These are phyloP conservation scores for Colletotrichum sp. DNA, from an alignment of 2,329 filamentous ascomycete genomes.

Conservation along the genomic window DNA sequence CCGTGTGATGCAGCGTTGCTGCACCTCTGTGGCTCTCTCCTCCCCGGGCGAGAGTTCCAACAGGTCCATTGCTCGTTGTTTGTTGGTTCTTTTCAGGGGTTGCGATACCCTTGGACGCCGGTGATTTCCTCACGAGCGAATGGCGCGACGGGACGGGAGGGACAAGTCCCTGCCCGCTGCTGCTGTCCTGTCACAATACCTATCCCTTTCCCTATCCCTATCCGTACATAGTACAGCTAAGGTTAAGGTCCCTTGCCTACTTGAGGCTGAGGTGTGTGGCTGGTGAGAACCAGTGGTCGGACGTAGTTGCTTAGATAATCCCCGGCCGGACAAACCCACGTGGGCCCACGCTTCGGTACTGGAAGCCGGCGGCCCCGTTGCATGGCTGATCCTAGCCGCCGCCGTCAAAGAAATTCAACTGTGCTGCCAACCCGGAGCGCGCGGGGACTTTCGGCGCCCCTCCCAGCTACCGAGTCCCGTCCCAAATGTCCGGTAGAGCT, in stretches of 20 bases:
- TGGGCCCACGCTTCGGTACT: not conserved
- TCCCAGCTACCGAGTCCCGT: not conserved
- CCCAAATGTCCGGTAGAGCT: not conserved
- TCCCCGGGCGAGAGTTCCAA: not conserved
- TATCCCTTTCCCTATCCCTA: no score
- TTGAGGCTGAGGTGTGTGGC: not conserved
- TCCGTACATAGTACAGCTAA: no score
- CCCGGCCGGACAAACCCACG: not conserved
- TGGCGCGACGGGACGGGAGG: not conserved
- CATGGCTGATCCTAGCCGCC: not conserved
- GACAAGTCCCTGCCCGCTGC: not conserved
- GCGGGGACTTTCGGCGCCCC: not conserved
- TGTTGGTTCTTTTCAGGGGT: conserved; percentile 13
- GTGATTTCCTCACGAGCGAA: not conserved
- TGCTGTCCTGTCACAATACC: not conserved
- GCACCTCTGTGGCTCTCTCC: not conserved
- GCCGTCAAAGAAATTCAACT: not conserved
- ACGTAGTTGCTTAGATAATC: not conserved
- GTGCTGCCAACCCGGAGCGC: not conserved
- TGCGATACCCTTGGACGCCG: not conserved
- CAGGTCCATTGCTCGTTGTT: not conserved
- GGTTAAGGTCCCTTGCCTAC: no score
- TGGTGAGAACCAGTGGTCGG: not conserved
- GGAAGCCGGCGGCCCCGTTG: not conserved
- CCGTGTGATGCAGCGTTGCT: conserved; percentile 5